These are phyloP conservation scores for Didymella segeticola DNA, from an alignment of 2,329 filamentous ascomycete genomes.

Conservation along the genomic window DNA sequence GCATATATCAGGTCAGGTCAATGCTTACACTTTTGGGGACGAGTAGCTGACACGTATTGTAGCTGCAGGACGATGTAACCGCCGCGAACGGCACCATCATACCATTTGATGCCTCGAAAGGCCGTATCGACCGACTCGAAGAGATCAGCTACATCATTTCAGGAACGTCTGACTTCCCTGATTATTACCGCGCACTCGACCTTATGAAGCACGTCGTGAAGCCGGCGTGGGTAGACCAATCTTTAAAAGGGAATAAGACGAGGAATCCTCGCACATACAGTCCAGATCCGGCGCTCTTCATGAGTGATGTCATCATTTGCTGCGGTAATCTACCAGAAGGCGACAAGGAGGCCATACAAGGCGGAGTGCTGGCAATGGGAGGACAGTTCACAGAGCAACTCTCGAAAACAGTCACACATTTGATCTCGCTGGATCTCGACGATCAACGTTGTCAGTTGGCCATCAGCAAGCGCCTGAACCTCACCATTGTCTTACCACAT, in stretches of 20 bases:
- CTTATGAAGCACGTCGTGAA: conserved; percentile 85
- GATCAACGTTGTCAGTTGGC: conserved; percentile 73
- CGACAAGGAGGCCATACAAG: conserved; percentile 91
- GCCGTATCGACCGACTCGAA: conserved; percentile 50
- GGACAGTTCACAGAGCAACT: conserved; percentile 78
- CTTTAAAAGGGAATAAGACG: conserved; percentile 71
- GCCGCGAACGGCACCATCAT: conserved; percentile 58
- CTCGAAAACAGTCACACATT: conserved; percentile 80
- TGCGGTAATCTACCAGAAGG: conserved; percentile 83
- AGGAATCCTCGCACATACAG: conserved; percentile 84
- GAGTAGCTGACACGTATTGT: conserved; percentile 25
- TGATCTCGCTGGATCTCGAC: conserved; percentile 81
- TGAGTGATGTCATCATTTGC: conserved; percentile 81
- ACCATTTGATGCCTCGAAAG: conserved; percentile 47
- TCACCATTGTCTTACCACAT: conserved; percentile 89
- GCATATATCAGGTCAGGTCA: conserved; percentile 34
- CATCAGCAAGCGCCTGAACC: conserved; percentile 68
- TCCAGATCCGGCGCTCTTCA: conserved; percentile 88
- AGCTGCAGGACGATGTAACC: conserved; percentile 57
- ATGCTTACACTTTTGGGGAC: conserved; percentile 24
- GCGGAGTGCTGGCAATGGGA: conserved; percentile 86
- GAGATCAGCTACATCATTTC: conserved; percentile 71
- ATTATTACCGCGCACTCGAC: conserved; percentile 77
- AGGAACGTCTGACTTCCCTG: conserved; percentile 87
- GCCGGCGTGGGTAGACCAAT: conserved; percentile 78